Base-by-base conservation (phyloP, 176 grass and related monocot genomes). In the Guadua angustifolia region DNA sequence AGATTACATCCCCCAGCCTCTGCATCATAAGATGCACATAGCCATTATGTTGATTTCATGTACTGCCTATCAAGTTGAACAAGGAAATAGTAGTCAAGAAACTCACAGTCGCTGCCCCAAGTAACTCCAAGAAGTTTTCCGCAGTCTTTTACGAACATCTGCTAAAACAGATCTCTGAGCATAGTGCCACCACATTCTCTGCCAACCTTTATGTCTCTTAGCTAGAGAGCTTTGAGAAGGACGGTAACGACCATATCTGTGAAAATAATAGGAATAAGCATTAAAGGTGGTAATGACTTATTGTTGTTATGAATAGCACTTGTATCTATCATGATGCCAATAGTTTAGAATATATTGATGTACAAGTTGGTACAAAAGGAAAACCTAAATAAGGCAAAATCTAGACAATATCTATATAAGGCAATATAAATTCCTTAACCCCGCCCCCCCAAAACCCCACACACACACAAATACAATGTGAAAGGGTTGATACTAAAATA, bases 161-260 rank as follows among this genome's bases (percentile, higher is more conserved):
- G 90, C 76, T 71, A 87, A 90, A 71, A 95, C 81, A 59, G 92
- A 94, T 22, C 88, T 65, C 85, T 76, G 66, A 66, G 92, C 92
- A 88, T 98, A 98, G 21, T 86, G 92, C 95, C 95, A 98, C 91
- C 89, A 95, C 71, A 74, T 86, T 84, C 21, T 91, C 72, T 98
- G 90, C 95, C 95, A 98, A 78, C 95, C 95, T 93, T 90, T 81
- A 77, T 66, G 66, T 74, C 77, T 95, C 83, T 83, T 90, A 66
- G 82, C 87, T 79, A 95, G 89, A 79, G 83, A 91, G 18, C 47
- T 95, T 74, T 93, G 89, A 95, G 77, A 83, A 0, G 95, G 95
- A 65, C 95, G 93, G 68, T 98, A 93, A 15, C 95, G 86, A 66
- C 95, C 95, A 83, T 95, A 95, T 84, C 95, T 98, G 82, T 52